These are phyloP conservation scores for Lindgomyces ingoldianus DNA, from an alignment of 495 filamentous ascomycete species.

Conservation along the genomic window DNA sequence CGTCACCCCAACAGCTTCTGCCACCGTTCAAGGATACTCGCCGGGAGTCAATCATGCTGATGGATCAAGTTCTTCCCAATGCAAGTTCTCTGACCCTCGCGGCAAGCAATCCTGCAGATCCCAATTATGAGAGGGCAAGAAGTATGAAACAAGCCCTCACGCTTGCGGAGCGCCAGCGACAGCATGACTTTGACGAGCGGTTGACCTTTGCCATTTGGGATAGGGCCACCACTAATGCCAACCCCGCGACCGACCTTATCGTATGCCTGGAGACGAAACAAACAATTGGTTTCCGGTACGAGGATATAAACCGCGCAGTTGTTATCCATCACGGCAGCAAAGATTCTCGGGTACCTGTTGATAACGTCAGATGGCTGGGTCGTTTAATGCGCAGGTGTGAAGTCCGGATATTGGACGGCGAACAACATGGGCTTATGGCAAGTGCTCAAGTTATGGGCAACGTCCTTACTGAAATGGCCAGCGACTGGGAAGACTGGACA, in stretches of 20 bases:
- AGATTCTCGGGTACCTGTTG: conserved; percentile 89
- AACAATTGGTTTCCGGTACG: conserved; percentile 93
- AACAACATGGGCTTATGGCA: conserved; percentile 96
- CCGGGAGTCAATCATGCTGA: conserved; percentile 45
- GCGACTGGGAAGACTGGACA: conserved; percentile 92
- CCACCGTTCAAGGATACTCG: conserved; percentile 33
- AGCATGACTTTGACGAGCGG: conserved; percentile 77
- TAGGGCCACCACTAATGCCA: conserved; percentile 85
- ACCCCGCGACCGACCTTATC: conserved; percentile 89
- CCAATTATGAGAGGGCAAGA: conserved; percentile 24
- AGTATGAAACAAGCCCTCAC: conserved; percentile 38
- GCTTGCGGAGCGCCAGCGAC: conserved; percentile 66
- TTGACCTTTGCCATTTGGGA: conserved; percentile 94
- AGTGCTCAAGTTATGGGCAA: conserved; percentile 89
- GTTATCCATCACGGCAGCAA: conserved; percentile 92
- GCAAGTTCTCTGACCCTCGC: conserved; percentile 32
- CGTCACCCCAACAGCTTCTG: conserved; percentile 43
- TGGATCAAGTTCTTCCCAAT: conserved; percentile 47
- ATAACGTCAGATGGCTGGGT: conserved; percentile 92
- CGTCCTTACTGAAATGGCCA: conserved; percentile 87
- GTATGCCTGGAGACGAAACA: conserved; percentile 90
- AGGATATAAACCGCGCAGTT: conserved; percentile 86
- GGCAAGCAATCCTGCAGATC: conserved; percentile 28
- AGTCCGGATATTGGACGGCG: conserved; percentile 84
- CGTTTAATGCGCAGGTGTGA: conserved; percentile 80